Evolutionary conservation across 805 yeast species (phyloP).

Genomic region (Spathaspora girioi): DNA sequence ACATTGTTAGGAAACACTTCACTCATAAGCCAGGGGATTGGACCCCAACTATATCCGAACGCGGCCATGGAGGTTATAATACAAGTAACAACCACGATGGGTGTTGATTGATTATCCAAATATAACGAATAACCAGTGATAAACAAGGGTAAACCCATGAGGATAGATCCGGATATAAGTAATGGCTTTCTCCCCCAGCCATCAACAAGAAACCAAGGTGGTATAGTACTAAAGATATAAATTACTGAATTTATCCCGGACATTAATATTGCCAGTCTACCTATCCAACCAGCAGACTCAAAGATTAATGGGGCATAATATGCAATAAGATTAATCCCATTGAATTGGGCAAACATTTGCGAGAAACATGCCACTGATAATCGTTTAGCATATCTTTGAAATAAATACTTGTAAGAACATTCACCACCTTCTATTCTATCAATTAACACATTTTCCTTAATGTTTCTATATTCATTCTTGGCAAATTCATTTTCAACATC

Average conservation of each 20-base stretch:
- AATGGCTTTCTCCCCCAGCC: constrained; percentile 91
- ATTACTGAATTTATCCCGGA: constrained; percentile 63
- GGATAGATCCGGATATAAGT: constrained; percentile 69
- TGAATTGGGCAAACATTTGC: constrained; percentile 88
- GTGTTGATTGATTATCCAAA: constrained; percentile 45
- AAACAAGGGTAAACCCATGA: constrained; percentile 72
- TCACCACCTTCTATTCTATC: constrained; percentile 79
- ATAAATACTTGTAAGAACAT: constrained; percentile 68
- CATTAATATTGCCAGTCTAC: constrained; percentile 83
- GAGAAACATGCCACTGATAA: constrained; percentile 86
- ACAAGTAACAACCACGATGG: constrained; percentile 67
- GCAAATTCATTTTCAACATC: constrained; percentile 68
- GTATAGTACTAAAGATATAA: constrained; percentile 57
- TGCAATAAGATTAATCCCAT: constrained; percentile 89
- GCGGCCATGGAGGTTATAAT: constrained; percentile 79
- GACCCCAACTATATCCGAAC: constrained; percentile 93
- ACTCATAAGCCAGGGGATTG: constrained; percentile 89
- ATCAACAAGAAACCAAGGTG: constrained; percentile 91
- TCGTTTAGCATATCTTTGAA: constrained; percentile 69
- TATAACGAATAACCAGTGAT: constrained; percentile 55
- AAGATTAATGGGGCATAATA: constrained; percentile 93
- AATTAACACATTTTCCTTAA: constrained; percentile 74
- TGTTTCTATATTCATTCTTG: constrained; percentile 67
- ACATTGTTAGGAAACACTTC: constrained; percentile 83
- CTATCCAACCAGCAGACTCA: constrained; percentile 94